Conservation (phyloP, 225 moss, liverwort and hornwort species). For the Rhytidiadelphus loreus region DNA sequence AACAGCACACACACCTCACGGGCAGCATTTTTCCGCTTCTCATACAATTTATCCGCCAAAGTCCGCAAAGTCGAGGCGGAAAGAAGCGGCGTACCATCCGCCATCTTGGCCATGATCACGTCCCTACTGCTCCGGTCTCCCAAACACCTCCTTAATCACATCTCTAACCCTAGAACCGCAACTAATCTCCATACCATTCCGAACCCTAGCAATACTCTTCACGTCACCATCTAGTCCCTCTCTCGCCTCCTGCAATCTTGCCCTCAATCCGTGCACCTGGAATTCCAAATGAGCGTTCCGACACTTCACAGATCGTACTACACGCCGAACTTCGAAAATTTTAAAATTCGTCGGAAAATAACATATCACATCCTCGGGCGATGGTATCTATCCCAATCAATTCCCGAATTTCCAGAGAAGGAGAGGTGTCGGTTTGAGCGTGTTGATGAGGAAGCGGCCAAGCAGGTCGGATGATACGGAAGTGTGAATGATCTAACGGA, state of each 20-base stretch:
- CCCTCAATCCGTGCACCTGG: not conserved
- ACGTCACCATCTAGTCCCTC: slow-evolving; percentile 17
- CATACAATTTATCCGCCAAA: slow-evolving; percentile 86
- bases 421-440: not conserved
- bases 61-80: slow-evolving; percentile 70
- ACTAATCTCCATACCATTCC: not conserved
- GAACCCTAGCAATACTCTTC: slow-evolving; percentile 6
- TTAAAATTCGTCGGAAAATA: not conserved
- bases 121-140: not conserved
- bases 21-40: slow-evolving; percentile 96
- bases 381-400: not conserved
- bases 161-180: slow-evolving; percentile 5
- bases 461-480: not conserved
- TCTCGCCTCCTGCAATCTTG: not conserved
- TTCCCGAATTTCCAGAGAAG: not conserved
- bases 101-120: slow-evolving; percentile 40
- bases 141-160: slow-evolving; percentile 4
- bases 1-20: slow-evolving; percentile 50
- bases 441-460: not conserved
- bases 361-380: not conserved
- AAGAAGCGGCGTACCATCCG: slow-evolving; percentile 59
- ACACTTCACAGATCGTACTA: not conserved
- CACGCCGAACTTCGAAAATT: not conserved
- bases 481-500: not conserved
- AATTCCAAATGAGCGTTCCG: not conserved